Conservation (phyloP, 805 yeast genomes). For the Komagataella phaffii region DNA sequence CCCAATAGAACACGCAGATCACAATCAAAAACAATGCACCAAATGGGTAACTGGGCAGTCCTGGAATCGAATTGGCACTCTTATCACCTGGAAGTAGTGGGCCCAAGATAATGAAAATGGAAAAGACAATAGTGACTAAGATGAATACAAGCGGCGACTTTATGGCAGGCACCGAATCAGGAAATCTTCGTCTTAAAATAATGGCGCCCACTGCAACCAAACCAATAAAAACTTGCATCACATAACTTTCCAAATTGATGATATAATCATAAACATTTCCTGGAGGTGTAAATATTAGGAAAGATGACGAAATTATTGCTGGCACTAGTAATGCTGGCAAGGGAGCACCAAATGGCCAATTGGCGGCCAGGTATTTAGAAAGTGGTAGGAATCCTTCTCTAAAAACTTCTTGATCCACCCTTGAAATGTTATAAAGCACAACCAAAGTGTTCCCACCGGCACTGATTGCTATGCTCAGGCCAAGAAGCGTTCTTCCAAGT, state of each 20-base stretch:
- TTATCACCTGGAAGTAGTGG: conserved; percentile 31
- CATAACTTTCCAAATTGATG: conserved; percentile 38
- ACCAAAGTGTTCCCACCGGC: conserved; percentile 46
- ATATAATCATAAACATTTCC: conserved; percentile 39
- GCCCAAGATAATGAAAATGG: conserved; percentile 33
- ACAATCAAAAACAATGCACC: conserved; percentile 27
- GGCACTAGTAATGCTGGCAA: conserved; percentile 31
- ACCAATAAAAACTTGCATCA: conserved; percentile 33
- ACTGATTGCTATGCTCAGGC: conserved; percentile 35
- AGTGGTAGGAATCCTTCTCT: conserved; percentile 41
- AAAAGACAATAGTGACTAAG: conserved; percentile 26
- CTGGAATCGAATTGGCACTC: conserved; percentile 19
- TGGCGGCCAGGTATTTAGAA: conserved; percentile 36
- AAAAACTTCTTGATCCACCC: conserved; percentile 44
- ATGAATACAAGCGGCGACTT: conserved; percentile 38
- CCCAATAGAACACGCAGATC: conserved; percentile 42
- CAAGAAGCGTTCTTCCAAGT: conserved; percentile 33
- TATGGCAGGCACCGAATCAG: conserved; percentile 35
- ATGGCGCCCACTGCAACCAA: conserved; percentile 45
- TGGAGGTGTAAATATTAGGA: conserved; percentile 27
- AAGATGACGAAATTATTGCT: conserved; percentile 22
- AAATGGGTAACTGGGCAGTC: conserved; percentile 36
- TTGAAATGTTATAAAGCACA: conserved; percentile 36
- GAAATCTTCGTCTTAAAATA: conserved; percentile 34
- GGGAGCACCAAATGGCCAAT: conserved; percentile 42